Evolutionary conservation across 208 protist species (phyloP).

Genomic region (Trypanosoma boissoni): DNA sequence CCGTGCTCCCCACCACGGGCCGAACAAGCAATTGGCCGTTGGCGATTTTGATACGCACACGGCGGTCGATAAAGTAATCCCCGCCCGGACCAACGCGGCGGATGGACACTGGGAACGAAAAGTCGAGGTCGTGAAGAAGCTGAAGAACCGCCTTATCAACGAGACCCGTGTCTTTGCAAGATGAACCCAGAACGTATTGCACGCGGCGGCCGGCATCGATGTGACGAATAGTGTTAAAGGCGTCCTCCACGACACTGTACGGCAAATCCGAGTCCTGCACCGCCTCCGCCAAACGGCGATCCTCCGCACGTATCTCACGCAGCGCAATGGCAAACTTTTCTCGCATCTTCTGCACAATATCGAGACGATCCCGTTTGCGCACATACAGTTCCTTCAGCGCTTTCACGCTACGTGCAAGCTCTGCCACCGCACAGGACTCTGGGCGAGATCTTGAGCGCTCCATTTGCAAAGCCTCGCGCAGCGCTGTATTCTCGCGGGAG

Average conservation of each 20-base stretch:
- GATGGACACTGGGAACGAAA: constrained; percentile 18
- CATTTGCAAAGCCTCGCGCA: background rate
- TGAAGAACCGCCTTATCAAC: constrained; percentile 19
- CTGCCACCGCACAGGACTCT: no score
- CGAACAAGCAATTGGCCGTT: constrained; percentile 15
- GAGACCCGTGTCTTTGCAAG: background rate
- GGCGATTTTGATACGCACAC: constrained; percentile 18
- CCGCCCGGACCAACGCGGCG: constrained; percentile 17
- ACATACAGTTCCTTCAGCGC: no score
- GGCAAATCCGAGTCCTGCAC: background rate
- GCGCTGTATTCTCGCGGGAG: background rate
- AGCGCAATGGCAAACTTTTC: background rate
- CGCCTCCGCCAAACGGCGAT: background rate
- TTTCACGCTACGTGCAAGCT: no score
- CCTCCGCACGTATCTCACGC: background rate
- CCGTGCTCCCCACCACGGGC: background rate
- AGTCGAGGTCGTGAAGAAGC: constrained; percentile 22
- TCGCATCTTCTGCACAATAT: background rate
- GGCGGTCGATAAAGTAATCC: constrained; percentile 30
- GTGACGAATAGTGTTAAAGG: constrained; percentile 3
- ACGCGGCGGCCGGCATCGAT: constrained; percentile 7
- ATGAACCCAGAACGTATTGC: constrained; percentile 3
- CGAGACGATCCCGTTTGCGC: background rate
- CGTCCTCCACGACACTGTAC: constrained; percentile 9
- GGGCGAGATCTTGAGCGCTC: no score